A percentile compares a stretch with the other conserved stretches of the same genome.
Evolutionary conservation across 768 basidiomycete species (phyloP).

Genomic region (Phlegmacium glaucopus): DNA sequence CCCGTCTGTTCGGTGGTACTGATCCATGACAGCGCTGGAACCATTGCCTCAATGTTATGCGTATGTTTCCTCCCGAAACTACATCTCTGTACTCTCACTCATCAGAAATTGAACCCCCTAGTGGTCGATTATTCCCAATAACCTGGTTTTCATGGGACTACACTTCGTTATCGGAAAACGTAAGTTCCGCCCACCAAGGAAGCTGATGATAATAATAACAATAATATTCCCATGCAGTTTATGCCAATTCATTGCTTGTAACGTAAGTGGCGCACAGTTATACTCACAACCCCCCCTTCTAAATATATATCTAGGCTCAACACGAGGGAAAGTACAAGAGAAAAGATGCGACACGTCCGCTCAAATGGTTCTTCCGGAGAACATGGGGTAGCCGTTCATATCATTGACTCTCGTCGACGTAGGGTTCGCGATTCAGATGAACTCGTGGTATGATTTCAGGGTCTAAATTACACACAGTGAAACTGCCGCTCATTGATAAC

Average conservation of each 20-base stretch:
- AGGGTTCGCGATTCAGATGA: conserved; percentile 1
- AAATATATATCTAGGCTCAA: background rate
- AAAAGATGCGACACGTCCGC: conserved; percentile 13
- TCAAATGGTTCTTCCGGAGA: conserved; percentile 11
- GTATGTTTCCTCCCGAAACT: conserved; percentile 23
- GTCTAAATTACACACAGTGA: background rate
- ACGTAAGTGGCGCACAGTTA: background rate
- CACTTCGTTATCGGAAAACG: conserved; percentile 49
- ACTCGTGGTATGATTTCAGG: too few relatives aligned
- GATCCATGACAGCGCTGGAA: conserved; percentile 31
- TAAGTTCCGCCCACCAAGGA: conserved; percentile 13
- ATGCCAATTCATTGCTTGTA: conserved; percentile 37
- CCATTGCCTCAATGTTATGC: conserved; percentile 46
- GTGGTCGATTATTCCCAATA: conserved; percentile 45
- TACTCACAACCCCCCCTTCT: background rate
- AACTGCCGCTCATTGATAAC: background rate
- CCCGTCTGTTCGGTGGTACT: too few relatives aligned
- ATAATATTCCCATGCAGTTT: conserved; percentile 26
- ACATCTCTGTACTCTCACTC: background rate
- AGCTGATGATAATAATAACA: background rate
- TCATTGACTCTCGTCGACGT: conserved; percentile 13
- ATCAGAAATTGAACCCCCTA: conserved; percentile 12
- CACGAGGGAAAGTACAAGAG: conserved; percentile 15
- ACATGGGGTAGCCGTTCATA: conserved; percentile 8
- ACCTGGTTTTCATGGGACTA: conserved; percentile 45